A percentile compares a stretch with the other conserved stretches of the same genome.
Conservation (phyloP, 2,329 filamentous ascomycete species). For the Cercospora zeina region DNA sequence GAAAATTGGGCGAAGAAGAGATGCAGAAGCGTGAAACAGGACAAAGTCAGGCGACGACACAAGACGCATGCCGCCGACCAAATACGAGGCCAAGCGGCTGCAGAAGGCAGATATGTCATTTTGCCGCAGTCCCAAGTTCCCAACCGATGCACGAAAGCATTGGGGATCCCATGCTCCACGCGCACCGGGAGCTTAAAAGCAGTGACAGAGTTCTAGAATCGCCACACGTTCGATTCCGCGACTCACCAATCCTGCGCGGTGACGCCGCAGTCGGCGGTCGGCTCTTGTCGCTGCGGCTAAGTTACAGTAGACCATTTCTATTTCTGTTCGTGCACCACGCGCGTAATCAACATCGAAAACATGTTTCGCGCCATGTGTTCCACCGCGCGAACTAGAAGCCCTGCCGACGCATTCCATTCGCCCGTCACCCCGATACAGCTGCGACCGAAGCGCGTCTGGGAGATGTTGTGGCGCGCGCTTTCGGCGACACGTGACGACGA, state of each 20-base stretch:
- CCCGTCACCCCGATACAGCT: slow-evolving; percentile 1
- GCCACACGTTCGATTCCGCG: not conserved
- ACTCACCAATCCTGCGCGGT: not conserved
- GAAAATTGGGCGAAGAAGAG: not conserved
- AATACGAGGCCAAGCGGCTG: not conserved
- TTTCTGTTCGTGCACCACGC: not conserved
- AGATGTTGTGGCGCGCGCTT: too few species aligned
- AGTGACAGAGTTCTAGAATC: not conserved
- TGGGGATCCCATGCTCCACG: slow-evolving; percentile 5
- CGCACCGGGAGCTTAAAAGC: not conserved
- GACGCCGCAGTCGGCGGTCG: slow-evolving; percentile 11
- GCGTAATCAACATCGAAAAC: not conserved
- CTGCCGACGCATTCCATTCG: slow-evolving; percentile 9
- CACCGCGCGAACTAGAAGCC: slow-evolving; percentile 5
- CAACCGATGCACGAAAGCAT: slow-evolving; percentile 9
- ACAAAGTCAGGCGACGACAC: slow-evolving; percentile 1
- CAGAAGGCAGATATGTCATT: not conserved
- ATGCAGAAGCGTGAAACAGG: slow-evolving; percentile 4
- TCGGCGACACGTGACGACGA: not conserved
- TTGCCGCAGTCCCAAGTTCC: not conserved
- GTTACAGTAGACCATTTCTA: not conserved
- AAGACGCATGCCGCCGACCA: not conserved
- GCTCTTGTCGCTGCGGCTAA: not conserved
- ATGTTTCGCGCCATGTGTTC: not conserved
- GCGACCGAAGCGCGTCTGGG: too few species aligned